Evolutionary conservation across 1,284 basidiomycete genomes (phyloP).

Genomic region (Boletus sp.): DNA sequence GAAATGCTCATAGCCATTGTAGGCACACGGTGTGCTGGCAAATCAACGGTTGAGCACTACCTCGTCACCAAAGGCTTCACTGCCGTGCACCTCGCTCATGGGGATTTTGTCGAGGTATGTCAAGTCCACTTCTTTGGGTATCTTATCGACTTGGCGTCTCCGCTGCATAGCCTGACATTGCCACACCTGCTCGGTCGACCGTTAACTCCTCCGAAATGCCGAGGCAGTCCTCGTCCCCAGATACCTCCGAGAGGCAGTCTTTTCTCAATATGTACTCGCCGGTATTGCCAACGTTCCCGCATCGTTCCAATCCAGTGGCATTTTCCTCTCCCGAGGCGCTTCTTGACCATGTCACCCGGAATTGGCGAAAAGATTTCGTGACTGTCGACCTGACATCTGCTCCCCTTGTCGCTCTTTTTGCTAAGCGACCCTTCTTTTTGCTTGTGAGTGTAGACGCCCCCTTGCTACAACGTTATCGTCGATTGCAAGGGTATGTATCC

Average conservation of each 20-base stretch:
- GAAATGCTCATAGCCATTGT: conserved; percentile 84
- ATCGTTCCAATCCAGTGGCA: conserved; percentile 19
- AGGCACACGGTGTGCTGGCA: conserved; percentile 81
- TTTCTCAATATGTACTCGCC: conserved; percentile 27
- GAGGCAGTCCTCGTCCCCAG: background rate
- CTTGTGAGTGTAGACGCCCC: conserved; percentile 87
- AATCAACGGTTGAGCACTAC: conserved; percentile 72
- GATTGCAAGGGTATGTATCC: conserved; percentile 45
- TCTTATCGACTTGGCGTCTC: background rate
- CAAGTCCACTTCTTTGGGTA: background rate
- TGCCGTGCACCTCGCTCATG: conserved; percentile 35
- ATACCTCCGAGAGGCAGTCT: conserved; percentile 12
- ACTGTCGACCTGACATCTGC: conserved; percentile 67
- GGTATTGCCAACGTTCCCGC: conserved; percentile 19
- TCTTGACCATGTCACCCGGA: conserved; percentile 74
- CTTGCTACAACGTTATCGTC: conserved; percentile 54
- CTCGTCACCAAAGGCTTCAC: conserved; percentile 59
- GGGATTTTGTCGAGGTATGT: conserved; percentile 17
- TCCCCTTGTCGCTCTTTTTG: conserved; percentile 66
- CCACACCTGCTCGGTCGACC: background rate
- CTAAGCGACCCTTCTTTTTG: conserved; percentile 88
- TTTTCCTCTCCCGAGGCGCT: conserved; percentile 59
- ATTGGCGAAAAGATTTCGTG: conserved; percentile 82
- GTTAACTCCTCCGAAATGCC: conserved; percentile 4
- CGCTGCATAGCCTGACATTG: conserved; percentile 10